These are phyloP conservation scores for Berberis vulgaris DNA, from an alignment of 164 flowering plant genomes.

Conservation along the genomic window DNA sequence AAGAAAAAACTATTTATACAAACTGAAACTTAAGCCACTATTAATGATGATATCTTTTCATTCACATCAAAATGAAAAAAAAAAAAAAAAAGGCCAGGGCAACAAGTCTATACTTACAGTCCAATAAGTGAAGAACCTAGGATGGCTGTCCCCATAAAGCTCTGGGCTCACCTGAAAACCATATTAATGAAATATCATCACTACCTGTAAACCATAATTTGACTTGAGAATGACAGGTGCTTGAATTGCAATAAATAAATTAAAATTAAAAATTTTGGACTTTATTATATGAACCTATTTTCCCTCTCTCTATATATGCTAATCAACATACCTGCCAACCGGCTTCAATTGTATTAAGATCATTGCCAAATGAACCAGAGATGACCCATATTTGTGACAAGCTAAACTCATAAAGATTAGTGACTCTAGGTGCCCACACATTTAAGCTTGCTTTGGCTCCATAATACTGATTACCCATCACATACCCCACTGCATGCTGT, in stretches of 20 bases:
- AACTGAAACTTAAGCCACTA: not conserved
- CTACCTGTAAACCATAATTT: not conserved
- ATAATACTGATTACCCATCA: constrained; percentile 68
- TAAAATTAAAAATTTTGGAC: not conserved
- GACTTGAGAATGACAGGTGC: constrained; percentile 6
- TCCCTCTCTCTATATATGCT: not conserved
- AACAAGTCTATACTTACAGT: constrained; percentile 48
- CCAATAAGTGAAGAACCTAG: constrained; percentile 99
- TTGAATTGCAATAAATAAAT: constrained; percentile 4
- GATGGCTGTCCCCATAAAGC: constrained; percentile 79
- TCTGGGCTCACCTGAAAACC: constrained; percentile 86
- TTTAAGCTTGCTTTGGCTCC: constrained; percentile 94
- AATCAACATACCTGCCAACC: constrained; percentile 84
- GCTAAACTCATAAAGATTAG: constrained; percentile 73
- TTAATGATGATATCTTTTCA: too few species aligned
- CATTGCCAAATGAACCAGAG: constrained; percentile 90
- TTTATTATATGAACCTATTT: not conserved
- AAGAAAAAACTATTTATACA: not conserved
- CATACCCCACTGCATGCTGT: constrained; percentile 97
- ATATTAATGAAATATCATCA: constrained; percentile 4
- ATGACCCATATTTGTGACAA: constrained; percentile 96
- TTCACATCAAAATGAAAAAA: not conserved
- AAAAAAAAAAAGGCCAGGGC: not conserved
- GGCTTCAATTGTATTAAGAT: constrained; percentile 98
- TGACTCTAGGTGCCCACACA: constrained; percentile 85